Evolutionary conservation across 257 asterid species (phyloP), one percentile per base, ranked within the genome.

Genomic region (Lycium barbarum): DNA sequence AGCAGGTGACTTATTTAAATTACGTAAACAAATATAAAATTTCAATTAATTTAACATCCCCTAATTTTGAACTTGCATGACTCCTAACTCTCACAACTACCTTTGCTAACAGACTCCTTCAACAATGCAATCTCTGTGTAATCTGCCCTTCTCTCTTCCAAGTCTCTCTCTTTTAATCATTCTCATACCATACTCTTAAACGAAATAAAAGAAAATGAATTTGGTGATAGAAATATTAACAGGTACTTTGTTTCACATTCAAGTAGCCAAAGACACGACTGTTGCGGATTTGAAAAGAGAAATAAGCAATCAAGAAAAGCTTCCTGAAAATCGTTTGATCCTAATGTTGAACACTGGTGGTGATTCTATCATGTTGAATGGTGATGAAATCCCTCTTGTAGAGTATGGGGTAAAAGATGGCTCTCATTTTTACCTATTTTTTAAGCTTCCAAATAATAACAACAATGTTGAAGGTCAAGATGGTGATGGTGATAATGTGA

Each of bases 361-460:
- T 8, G 80, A 43, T 65, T 33, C 51, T 7, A 7, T 71, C 62
- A 17, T 93, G 72, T 76, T 93, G 88, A 82, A 47, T 11, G 76
- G 83, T 0, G 88, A 93, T 7, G 90, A 92, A 40, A 51, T 63
- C 55, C 6, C 84, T 8, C 92, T 96, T 22, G 81, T 68, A 13
- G 91, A 89, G 3, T 93, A 88, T 7, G 96, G 97, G 1, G 89
- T 96, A 40, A n/a, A 26, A 65, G 95, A 93, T 62, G 90, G 93
- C 83, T 94, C 98, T 55, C 97, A 85, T 62, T 68, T 94, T 71
- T 93, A 93, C 79, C 84, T 94, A 55, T 90, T 93, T 83, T 88
- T 93, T 9, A 36, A 58, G 36, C 85, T 53, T 22, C 54, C 54
- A 0, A 4, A 76, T 13, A 74, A 7, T 7, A 74, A 47, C 3